Base-by-base conservation (phyloP, 78 protist species). In the Pigoraptor vietnamica region DNA sequence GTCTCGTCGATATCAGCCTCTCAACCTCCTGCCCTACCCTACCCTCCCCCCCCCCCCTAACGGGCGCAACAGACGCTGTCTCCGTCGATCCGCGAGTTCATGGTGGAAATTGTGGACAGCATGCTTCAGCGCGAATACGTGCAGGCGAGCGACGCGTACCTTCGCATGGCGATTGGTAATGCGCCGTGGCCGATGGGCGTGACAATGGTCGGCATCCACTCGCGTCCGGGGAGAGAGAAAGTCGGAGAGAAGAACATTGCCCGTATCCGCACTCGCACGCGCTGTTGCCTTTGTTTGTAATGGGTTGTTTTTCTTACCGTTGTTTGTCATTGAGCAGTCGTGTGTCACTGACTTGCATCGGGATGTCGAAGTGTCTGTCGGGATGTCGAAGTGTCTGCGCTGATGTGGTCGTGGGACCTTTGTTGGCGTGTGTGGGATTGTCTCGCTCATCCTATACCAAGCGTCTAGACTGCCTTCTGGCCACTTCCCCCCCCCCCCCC, bases 131-230 rank as follows among this genome's bases (percentile, higher is more conserved):
- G 97, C n/a, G 97, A 97, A 86, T 97, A 97, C 87, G 40, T 90
- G 6, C 90, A 92, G 32, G 98, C 98, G 1, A 37, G 48, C 39
- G 97, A 97, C 90, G 89, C 87, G 25, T 98, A 98, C 90, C 79
- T 97, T 39, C 92, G 39, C n/a, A 35, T 97, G 94, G 91, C 99
- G 1, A 98, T 98, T 38, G 99, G 99, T 24, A 98, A 98, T 90
- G 97, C 99, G 9, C 95, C 99, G 1, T 98, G 99, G 99, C 92
- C 89, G 40, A 89, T 92, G 32, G 91, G 90, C 34, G 93, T 92
- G 81, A 92, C 90, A 1, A 83, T 39, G 88, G 90, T 88, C 19
- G 97, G 98, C 81, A 97, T 97, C 91, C 99, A 98, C 91, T 94
- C 93, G 83, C 97, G 99, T 88, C 92, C 98, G 0, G 94, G 97